Percentiles rank a stretch among this genome's conserved stretches.
These are phyloP conservation scores for Epichloe scottii DNA, from an alignment of 2,329 filamentous ascomycete species.

Conservation along the genomic window DNA sequence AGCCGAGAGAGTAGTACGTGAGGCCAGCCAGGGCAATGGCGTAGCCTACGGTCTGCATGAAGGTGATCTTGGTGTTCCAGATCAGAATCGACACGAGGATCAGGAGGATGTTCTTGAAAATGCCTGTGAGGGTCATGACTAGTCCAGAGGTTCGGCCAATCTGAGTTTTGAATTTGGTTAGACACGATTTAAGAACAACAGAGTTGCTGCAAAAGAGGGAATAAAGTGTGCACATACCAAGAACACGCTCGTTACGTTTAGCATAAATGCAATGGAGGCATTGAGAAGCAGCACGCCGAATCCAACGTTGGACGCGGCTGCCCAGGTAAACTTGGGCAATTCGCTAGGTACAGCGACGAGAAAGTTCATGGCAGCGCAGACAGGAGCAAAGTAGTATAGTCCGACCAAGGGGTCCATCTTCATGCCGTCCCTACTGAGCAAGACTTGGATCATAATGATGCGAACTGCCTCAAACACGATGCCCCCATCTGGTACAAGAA, in stretches of 20 bases:
- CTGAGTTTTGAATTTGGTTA: slow-evolving; percentile 27
- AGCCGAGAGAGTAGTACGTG: slow-evolving; percentile 34
- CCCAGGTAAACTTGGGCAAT: slow-evolving; percentile 50
- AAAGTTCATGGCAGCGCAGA: slow-evolving; percentile 72
- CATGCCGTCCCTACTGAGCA: slow-evolving; percentile 62
- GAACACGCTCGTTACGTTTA: slow-evolving; percentile 80
- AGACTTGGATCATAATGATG: slow-evolving; percentile 73
- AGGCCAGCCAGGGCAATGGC: slow-evolving; percentile 48
- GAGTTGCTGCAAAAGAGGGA: neutral
- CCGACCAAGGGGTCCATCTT: slow-evolving; percentile 85
- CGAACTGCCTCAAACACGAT: slow-evolving; percentile 72
- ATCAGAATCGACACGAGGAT: slow-evolving; percentile 65
- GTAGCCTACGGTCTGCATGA: slow-evolving; percentile 68
- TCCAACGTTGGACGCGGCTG: slow-evolving; percentile 53
- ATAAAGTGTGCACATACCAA: slow-evolving; percentile 42
- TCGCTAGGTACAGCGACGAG: slow-evolving; percentile 59
- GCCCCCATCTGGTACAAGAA: slow-evolving; percentile 61
- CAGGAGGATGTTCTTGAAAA: slow-evolving; percentile 79
- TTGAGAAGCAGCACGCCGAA: slow-evolving; percentile 56
- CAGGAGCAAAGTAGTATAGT: slow-evolving; percentile 80
- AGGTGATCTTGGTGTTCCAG: slow-evolving; percentile 60
- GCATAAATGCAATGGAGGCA: slow-evolving; percentile 63
- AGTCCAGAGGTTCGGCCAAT: slow-evolving; percentile 82
- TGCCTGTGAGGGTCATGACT: slow-evolving; percentile 74
- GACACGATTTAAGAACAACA: neutral